phyloP scores from a whole-genome alignment of 2,329 filamentous ascomycete species.

The Diplocarpon mali region DNA sequence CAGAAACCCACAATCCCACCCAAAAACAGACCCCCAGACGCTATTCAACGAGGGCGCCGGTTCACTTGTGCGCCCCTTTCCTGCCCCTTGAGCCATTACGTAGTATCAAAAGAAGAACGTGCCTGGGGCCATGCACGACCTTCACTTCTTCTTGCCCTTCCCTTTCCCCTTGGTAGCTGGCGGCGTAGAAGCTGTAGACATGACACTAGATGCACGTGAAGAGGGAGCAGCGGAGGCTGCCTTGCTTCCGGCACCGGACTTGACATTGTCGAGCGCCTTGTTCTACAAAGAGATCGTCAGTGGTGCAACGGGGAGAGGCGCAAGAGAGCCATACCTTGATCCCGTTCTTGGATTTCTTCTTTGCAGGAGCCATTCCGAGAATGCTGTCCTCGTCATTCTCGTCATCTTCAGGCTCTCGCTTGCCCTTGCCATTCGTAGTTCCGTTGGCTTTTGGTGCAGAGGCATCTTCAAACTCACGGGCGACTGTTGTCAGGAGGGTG shows the following conservation, averaged over 20 bases:
- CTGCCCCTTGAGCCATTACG: conserved; percentile 14
- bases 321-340: conserved; percentile 45
- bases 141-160: conserved; percentile 38
- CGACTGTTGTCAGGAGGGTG: conserved; percentile 86
- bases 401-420: conserved; percentile 68
- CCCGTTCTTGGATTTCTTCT: conserved; percentile 88
- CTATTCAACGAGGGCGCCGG: neutral
- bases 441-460: conserved; percentile 42
- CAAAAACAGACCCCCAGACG: conserved; percentile 8
- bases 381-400: conserved; percentile 76
- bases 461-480: conserved; percentile 78
- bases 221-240: conserved; percentile 67
- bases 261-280: conserved; percentile 84
- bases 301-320: conserved; percentile 5
- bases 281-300: conserved; percentile 46
- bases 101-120: neutral
- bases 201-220: conserved; percentile 71
- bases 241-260: conserved; percentile 58
- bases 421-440: conserved; percentile 52
- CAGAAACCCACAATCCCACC: no score
- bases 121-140: neutral
- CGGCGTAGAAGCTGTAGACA: conserved; percentile 54
- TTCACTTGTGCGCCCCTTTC: conserved; percentile 12
- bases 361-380: conserved; percentile 70
- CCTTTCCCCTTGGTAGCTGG: conserved; percentile 32